Evolutionary conservation across 768 basidiomycete genomes (phyloP), one percentile per base, ranked within the genome.

Genomic region (Ramaria rubella): DNA sequence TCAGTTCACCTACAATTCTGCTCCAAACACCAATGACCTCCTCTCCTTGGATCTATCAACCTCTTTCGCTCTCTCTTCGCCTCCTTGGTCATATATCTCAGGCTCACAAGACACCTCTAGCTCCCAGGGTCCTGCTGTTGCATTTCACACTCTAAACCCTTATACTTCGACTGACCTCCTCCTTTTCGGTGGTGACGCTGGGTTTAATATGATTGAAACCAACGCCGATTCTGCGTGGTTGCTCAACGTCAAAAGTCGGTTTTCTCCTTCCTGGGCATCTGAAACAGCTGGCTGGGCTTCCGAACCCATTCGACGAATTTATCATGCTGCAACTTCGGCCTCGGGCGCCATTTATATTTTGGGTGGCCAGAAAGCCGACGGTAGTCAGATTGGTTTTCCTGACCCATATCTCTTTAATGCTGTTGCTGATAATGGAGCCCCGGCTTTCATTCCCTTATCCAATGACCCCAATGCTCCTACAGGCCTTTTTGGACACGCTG

Each of bases 341-440:
- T 69, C 71, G 6, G 84, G 83, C 5, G 70, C 73, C 44, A 74
- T 90, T 11, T 90, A 78, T 70, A 75, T 94, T 33, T 76, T 87
- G 45, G 93, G 93, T 3, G 93, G 93, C 7, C 79, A 87, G 69
- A 83, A 78, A 63, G 81, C 81, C n/a, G 93, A 95, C 67, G 89
- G 82, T 12, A 94, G 91, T 8, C 75, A 75, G 1, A 72, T 70
- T 49, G 79, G 74, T 0, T 83, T 87, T 64, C 72, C 77, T 5
- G 82, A 87, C 45, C 78, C 86, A 55, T 90, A 82, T 62, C 66
- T 77, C 21, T 91, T 89, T 69, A 63, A 65, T 4, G 58, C 53
- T 26, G 57, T 56, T 30, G 50, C 56, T n/a, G 65, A 78, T 61
- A 77, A 82, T 17, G 69, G 62, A 11, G 60, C 61, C 3, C 73